A percentile compares a stretch with the other conserved stretches of the same genome.
phyloP scores from a whole-genome alignment of 2,329 filamentous ascomycete species.

The Pestalotiopsis sp. region DNA sequence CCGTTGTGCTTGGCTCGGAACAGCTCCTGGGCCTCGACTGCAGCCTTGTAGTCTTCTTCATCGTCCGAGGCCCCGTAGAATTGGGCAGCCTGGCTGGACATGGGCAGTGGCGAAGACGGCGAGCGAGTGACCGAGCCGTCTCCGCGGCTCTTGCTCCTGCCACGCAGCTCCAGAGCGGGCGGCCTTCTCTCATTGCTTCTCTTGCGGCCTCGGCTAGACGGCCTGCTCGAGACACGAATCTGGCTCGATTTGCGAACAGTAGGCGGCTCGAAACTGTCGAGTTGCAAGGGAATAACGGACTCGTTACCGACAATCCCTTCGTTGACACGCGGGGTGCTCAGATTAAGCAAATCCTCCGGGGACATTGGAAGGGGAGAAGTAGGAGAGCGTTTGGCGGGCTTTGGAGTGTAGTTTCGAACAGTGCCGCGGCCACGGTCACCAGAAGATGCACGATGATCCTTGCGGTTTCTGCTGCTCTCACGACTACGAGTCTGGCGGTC shows the following conservation, averaged over 20 bases:
- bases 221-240: constrained; percentile 43
- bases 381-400: constrained; percentile 80
- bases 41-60: constrained; percentile 61
- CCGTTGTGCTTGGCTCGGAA: constrained; percentile 59
- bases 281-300: constrained; percentile 25
- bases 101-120: constrained; percentile 79
- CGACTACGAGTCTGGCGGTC: constrained; percentile 42
- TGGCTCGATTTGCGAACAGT: constrained; percentile 47
- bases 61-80: constrained; percentile 61
- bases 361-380: constrained; percentile 95
- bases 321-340: constrained; percentile 50
- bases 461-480: constrained; percentile 51
- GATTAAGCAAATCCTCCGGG: constrained; percentile 76
- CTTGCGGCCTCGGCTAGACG: constrained; percentile 51
- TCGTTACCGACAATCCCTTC: constrained; percentile 27
- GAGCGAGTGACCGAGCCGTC: constrained; percentile 66
- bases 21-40: constrained; percentile 54
- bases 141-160: constrained; percentile 64
- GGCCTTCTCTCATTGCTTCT: constrained; percentile 49
- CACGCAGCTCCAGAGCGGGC: constrained; percentile 54
- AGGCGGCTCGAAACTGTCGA: constrained; percentile 40
- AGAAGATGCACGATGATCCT: constrained; percentile 61
- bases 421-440: constrained; percentile 71
- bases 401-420: constrained; percentile 65
- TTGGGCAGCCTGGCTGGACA: constrained; percentile 61